These are phyloP conservation scores for Alternaria postmessia DNA, from an alignment of 2,329 filamentous ascomycete genomes.

Conservation along the genomic window DNA sequence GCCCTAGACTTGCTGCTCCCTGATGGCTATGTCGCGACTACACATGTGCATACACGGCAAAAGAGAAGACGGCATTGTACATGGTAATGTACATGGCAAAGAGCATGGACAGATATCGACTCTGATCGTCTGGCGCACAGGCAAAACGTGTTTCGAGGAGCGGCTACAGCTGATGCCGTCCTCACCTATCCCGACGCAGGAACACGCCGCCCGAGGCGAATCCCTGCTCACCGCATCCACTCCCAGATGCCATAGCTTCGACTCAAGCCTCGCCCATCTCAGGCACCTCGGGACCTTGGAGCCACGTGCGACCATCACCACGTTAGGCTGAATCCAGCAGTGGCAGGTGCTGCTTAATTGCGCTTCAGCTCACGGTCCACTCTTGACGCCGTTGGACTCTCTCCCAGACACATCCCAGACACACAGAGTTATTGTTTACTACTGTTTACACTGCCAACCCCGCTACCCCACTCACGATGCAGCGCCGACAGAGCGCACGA, in stretches of 20 bases:
- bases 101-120: too few species aligned
- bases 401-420: too few species aligned
- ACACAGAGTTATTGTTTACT: not conserved
- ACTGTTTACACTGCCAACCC: not conserved
- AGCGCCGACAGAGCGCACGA: conserved; percentile 50
- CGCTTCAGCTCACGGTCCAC: not conserved
- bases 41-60: too few species aligned
- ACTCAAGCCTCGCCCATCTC: not conserved
- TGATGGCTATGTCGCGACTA: not conserved
- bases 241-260: not conserved
- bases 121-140: not conserved
- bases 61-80: too few species aligned
- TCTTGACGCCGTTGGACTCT: too few species aligned
- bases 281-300: not conserved
- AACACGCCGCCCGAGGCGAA: conserved; percentile 15
- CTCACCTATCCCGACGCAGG: conserved; percentile 21
- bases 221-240: conserved; percentile 1
- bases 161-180: conserved; percentile 13
- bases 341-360: not conserved
- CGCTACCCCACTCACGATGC: conserved; percentile 31
- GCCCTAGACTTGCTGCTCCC: too few species aligned
- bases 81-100: too few species aligned
- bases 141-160: conserved; percentile 11
- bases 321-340: conserved; percentile 1
- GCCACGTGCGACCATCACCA: not conserved